Evolutionary conservation across 257 asterid genomes (phyloP).

Genomic region (Solanum infundibuliforme): DNA sequence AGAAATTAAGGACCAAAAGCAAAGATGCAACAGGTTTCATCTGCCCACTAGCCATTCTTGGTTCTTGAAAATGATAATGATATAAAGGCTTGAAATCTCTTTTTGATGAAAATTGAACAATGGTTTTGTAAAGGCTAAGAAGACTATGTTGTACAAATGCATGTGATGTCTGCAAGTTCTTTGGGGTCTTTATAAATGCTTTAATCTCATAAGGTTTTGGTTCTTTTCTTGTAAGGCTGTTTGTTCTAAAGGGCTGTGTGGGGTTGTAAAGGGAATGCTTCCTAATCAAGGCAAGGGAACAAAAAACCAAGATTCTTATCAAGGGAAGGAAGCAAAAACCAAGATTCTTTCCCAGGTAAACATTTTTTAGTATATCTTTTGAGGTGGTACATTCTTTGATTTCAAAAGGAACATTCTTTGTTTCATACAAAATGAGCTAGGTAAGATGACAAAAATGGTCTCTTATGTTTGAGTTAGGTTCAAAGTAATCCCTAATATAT

Average conservation of each 20-base stretch:
- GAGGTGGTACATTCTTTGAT: conserved; percentile 9
- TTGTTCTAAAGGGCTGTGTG: conserved; percentile 19
- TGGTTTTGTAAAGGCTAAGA: neutral
- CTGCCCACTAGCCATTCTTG: conserved; percentile 45
- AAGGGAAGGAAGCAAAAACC: conserved; percentile 28
- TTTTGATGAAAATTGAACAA: neutral
- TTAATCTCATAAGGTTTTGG: conserved; percentile 6
- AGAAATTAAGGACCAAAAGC: conserved; percentile 70
- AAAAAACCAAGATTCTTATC: conserved; percentile 11
- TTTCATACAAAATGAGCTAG: neutral
- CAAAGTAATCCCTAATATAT: neutral
- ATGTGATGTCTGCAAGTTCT: conserved; percentile 3
- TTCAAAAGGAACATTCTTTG: conserved; percentile 1
- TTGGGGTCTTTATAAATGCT: conserved; percentile 17
- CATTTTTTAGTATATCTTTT: neutral
- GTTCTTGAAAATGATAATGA: neutral
- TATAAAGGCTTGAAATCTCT: neutral
- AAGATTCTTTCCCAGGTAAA: conserved; percentile 5
- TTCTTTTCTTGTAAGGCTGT: conserved; percentile 84
- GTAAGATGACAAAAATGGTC: neutral
- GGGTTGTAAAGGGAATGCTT: conserved; percentile 53
- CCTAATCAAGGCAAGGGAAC: conserved; percentile 13
- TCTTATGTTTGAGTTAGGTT: neutral
- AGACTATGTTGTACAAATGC: neutral
- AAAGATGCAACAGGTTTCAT: conserved; percentile 49